Evolutionary conservation across 371 early-diverging fungal species (phyloP).

Genomic region (Saksenaea oblongispora): DNA sequence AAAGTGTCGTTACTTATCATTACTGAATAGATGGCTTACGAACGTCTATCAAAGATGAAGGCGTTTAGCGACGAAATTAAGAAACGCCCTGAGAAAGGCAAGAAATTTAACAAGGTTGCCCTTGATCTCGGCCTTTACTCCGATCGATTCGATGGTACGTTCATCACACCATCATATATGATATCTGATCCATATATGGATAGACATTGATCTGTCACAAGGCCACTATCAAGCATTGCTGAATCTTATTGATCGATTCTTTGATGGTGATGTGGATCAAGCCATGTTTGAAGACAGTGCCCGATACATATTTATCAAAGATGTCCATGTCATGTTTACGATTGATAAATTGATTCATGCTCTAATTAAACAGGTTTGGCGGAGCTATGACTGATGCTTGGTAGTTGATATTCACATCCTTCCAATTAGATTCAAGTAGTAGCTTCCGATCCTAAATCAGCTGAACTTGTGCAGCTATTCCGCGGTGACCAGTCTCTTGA

Average conservation of each 20-base stretch:
- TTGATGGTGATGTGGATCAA: conserved; percentile 79
- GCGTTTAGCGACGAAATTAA: background rate
- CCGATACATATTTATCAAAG: conserved; percentile 79
- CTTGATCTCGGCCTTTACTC: background rate
- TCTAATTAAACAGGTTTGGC: conserved; percentile 60
- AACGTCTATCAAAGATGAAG: background rate
- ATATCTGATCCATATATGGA: conserved; percentile 31
- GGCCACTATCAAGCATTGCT: background rate
- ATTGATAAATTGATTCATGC: conserved; percentile 80
- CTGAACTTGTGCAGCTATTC: conserved; percentile 37
- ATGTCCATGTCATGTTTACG: conserved; percentile 81
- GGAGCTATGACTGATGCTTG: background rate
- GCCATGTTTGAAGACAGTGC: conserved; percentile 86
- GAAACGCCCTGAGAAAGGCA: background rate
- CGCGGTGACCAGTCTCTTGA: conserved; percentile 28
- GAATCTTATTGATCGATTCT: conserved; percentile 47
- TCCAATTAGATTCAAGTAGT: background rate
- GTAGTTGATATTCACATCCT: background rate
- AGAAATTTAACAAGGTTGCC: background rate
- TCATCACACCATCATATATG: background rate
- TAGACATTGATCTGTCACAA: background rate
- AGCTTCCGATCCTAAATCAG: conserved; percentile 23
- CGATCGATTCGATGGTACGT: background rate
- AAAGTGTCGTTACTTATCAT: background rate
- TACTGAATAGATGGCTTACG: background rate